phyloP scores from a whole-genome alignment of 306 rosid genomes.

The Aeschynomene evenia region DNA sequence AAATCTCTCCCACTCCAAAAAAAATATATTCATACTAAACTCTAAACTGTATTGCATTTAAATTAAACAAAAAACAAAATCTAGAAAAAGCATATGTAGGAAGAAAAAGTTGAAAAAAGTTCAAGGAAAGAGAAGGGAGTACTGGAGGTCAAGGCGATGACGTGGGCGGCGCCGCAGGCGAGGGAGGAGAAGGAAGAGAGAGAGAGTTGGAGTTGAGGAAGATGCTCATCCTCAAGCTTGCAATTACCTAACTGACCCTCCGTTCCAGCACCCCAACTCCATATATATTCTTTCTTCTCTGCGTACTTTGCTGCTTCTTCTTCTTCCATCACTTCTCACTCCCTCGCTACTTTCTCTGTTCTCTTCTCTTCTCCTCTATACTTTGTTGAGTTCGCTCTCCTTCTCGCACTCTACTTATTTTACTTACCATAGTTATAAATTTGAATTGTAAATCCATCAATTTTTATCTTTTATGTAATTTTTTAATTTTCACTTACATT shows the following conservation, averaged over 20 bases:
- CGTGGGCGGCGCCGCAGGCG: constrained; percentile 93
- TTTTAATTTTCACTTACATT: too few relatives aligned
- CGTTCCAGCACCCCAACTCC: constrained; percentile 99
- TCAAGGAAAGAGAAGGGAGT: too few relatives aligned
- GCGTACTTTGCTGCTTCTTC: background rate
- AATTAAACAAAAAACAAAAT: too few relatives aligned
- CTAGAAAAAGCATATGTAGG: background rate
- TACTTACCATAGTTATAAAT: too few relatives aligned
- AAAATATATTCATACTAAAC: too few relatives aligned
- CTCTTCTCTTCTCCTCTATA: too few relatives aligned
- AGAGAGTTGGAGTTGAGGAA: constrained; percentile 60
- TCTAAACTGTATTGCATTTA: too few relatives aligned
- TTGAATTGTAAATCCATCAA: too few relatives aligned
- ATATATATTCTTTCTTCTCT: constrained; percentile 33
- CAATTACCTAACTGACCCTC: constrained; percentile 79
- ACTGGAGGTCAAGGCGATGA: constrained; percentile 72
- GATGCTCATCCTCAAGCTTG: constrained; percentile 52
- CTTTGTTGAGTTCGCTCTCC: too few relatives aligned
- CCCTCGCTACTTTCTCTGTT: background rate
- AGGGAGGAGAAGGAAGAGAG: constrained; percentile 47
- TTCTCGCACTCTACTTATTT: too few relatives aligned
- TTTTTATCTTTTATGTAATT: too few relatives aligned
- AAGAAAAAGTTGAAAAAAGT: background rate
- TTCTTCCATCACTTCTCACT: background rate
- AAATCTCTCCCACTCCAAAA: too few relatives aligned